A percentile compares a stretch with the other conserved stretches of the same genome.
These are phyloP conservation scores for Dactylellina parvicollis DNA, from an alignment of 2,329 filamentous ascomycete genomes.

Conservation along the genomic window DNA sequence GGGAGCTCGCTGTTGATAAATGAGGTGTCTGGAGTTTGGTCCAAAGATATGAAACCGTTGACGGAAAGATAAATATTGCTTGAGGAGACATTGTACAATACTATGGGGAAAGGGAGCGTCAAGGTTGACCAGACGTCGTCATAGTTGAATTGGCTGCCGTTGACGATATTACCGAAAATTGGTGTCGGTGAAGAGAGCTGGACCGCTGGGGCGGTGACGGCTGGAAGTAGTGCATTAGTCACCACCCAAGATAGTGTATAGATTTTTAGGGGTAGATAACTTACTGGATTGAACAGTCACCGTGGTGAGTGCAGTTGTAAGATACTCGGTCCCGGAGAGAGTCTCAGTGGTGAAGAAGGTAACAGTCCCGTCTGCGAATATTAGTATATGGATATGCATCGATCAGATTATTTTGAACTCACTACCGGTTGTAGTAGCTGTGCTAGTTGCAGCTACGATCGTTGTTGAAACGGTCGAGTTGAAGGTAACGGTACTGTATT, in stretches of 20 bases:
- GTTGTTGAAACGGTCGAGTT: conserved; percentile 48
- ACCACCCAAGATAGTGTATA: neutral
- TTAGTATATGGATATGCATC: neutral
- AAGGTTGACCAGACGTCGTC: conserved; percentile 35
- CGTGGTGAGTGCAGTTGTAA: conserved; percentile 20
- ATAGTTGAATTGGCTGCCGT: conserved; percentile 30
- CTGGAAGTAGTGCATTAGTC: neutral
- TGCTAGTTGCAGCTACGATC: conserved; percentile 30
- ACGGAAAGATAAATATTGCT: conserved; percentile 32
- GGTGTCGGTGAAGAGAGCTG: conserved; percentile 43
- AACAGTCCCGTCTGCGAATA: conserved; percentile 28
- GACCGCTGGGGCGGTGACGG: conserved; percentile 37
- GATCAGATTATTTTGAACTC: neutral
- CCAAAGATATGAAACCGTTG: conserved; percentile 49
- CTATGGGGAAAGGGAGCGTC: conserved; percentile 35
- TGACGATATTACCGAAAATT: conserved; percentile 29
- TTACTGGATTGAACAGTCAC: conserved; percentile 50
- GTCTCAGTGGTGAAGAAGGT: conserved; percentile 26
- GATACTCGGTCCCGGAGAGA: conserved; percentile 17
- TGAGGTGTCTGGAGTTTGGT: conserved; percentile 33
- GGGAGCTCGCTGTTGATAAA: conserved; percentile 47
- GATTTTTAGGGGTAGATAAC: neutral
- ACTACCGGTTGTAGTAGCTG: conserved; percentile 20
- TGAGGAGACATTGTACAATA: conserved; percentile 34
- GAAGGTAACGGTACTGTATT: conserved; percentile 39